phyloP scores from a whole-genome alignment of 441 rosid species.

The Erodium texanum region DNA sequence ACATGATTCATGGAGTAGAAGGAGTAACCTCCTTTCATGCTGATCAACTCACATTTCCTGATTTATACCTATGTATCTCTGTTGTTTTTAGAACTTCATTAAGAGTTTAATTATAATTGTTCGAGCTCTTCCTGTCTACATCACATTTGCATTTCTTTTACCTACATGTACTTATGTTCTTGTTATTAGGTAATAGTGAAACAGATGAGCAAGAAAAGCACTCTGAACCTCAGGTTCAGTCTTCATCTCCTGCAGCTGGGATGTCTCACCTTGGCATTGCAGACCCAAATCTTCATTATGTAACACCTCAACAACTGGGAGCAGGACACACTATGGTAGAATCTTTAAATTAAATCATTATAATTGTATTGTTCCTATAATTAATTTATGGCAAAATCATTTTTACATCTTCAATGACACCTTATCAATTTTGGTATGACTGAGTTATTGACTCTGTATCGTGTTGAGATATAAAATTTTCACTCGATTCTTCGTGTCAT shows the following conservation, averaged over 20 bases:
- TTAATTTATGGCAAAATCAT: not conserved
- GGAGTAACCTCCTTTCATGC: not conserved
- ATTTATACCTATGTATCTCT: not conserved
- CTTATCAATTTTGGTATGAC: not conserved
- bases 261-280: constrained; percentile 33
- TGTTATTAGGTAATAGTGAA: constrained; percentile 38
- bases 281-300: constrained; percentile 35
- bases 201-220: constrained; percentile 48
- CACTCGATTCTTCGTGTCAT: not conserved
- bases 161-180: not conserved
- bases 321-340: constrained; percentile 46
- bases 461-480: not conserved
- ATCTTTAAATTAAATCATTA: constrained; percentile 9
- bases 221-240: constrained; percentile 31
- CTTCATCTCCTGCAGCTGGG: constrained; percentile 36
- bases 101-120: not conserved
- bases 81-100: not conserved
- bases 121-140: not conserved
- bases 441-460: not conserved
- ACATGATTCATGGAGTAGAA: too few relatives aligned
- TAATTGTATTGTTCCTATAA: not conserved
- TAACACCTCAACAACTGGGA: constrained; percentile 38
- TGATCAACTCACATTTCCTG: not conserved
- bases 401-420: not conserved
- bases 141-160: constrained; percentile 9